Evolutionary conservation across 2,329 filamentous ascomycete genomes (phyloP), one percentile per base, ranked within the genome.

Genomic region (Huntiella moniliformis): DNA sequence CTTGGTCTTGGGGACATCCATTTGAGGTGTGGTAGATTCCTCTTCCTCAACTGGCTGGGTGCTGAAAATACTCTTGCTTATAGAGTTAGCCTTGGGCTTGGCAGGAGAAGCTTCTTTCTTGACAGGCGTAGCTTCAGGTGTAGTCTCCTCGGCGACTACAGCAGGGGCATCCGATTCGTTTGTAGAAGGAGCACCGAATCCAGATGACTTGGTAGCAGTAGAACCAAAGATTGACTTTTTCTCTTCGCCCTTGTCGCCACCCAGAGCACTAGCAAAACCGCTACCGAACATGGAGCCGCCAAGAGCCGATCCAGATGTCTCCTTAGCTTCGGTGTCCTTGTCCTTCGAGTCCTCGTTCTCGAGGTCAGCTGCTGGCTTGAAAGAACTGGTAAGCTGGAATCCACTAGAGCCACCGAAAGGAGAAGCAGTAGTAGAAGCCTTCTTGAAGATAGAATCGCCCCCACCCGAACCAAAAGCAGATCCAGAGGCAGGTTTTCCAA

Each of bases 321-420:
- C 35, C 32, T 32, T 11, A 4, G 11, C 17, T 5, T 44, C 22
- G 12, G 35, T 8, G 4, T 39, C 16, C 59, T 57, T 12, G 69
- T 70, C 65, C 8, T 42, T 40, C 33, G 67, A 60, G 48, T 79
- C 73, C 17, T 80, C 70, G 49, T 73, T 75, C 48, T 74, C 75
- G 1, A 71, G 66, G 38, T 68, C 67, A 4, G 71, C 68, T 52
- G 82, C 78, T 6, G 68, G 67, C 54, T 77, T 74, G 61, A 84
- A 85, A 1, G 73, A 77, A 28, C 74, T 77, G 35, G 71, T 70
- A 12, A 84, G 64, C 53, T 80, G 79, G 61, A 84, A 84, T 0
- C 72, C 68, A 12, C 64, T 13, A 57, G 55, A 51, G 39, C 55
- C 57, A 17, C 61, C 62, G 51, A 67, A 65, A 8, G 60, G 52